Conservation (phyloP, 768 basidiomycete genomes). For the Antrodiella citrinella region DNA sequence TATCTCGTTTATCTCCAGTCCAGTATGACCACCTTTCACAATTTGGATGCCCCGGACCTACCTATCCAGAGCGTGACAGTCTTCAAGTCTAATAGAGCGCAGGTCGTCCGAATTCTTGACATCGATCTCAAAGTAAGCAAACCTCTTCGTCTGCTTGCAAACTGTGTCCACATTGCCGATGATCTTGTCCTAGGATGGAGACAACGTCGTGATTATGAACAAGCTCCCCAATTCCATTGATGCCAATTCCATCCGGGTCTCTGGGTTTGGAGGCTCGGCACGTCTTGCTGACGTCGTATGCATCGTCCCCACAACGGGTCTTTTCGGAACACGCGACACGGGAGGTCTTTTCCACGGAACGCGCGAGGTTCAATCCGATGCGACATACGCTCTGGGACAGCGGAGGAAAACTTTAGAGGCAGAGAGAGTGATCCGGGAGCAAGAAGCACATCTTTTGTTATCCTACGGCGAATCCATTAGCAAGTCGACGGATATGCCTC, state of each 20-base stretch:
- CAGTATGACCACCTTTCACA: neutral
- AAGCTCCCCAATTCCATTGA: constrained; percentile 45
- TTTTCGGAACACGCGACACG: too few species aligned
- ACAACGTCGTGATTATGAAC: constrained; percentile 41
- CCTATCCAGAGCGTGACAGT: constrained; percentile 49
- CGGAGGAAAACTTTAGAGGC: constrained; percentile 29
- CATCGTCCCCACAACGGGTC: constrained; percentile 28
- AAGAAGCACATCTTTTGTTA: constrained; percentile 34
- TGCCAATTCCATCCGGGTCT: constrained; percentile 43
- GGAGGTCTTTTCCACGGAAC: too few species aligned
- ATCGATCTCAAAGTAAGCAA: constrained; percentile 37
- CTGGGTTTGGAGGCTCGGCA: constrained; percentile 34
- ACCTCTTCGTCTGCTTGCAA: neutral
- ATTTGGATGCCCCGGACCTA: constrained; percentile 21
- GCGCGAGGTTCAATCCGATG: constrained; percentile 27
- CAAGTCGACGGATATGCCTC: constrained; percentile 34
- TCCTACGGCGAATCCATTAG: constrained; percentile 35
- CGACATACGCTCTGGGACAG: constrained; percentile 19
- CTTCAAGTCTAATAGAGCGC: constrained; percentile 48
- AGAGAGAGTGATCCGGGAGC: constrained; percentile 31
- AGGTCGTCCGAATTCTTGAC: constrained; percentile 44
- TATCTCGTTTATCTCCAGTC: neutral
- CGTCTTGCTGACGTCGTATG: constrained; percentile 52
- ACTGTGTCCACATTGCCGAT: neutral
- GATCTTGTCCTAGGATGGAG: too few species aligned